phyloP scores from a whole-genome alignment of 768 basidiomycete species.

The Nidula microcarpa region DNA sequence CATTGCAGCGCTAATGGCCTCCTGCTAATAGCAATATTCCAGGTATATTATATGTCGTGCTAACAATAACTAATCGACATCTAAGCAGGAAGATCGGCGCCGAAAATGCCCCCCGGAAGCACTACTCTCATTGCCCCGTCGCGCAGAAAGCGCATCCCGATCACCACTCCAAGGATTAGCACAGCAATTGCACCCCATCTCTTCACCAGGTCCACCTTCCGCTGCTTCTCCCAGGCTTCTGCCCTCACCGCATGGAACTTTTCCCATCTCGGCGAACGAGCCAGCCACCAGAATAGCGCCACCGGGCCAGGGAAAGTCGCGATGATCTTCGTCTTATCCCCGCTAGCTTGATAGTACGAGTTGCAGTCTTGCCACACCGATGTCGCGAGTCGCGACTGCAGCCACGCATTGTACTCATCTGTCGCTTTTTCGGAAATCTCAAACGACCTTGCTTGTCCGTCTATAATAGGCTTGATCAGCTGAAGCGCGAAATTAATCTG shows the following conservation, averaged over 20 bases:
- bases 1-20: no score
- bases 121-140: slow-evolving; percentile 3
- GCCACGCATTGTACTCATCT: slow-evolving; percentile 46
- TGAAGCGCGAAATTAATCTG: slow-evolving; percentile 49
- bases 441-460: slow-evolving; percentile 44
- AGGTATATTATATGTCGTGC: no score
- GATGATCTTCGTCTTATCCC: slow-evolving; percentile 35
- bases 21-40: no score
- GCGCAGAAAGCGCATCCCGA: slow-evolving; percentile 12
- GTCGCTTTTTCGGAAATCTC: slow-evolving; percentile 44
- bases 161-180: slow-evolving; percentile 13
- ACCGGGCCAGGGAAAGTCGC: slow-evolving; percentile 55
- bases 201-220: slow-evolving; percentile 15
- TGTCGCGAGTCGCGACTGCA: slow-evolving; percentile 41
- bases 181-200: slow-evolving; percentile 16
- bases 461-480: slow-evolving; percentile 49
- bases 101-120: background rate
- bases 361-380: slow-evolving; percentile 54
- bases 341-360: slow-evolving; percentile 46
- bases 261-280: slow-evolving; percentile 36
- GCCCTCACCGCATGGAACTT: slow-evolving; percentile 38
- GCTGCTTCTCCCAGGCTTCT: slow-evolving; percentile 30
- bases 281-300: slow-evolving; percentile 49
- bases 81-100: no score
- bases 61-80: no score